phyloP scores from a whole-genome alignment of 805 yeast species.

The Kluyveromyces wickerhamii region DNA sequence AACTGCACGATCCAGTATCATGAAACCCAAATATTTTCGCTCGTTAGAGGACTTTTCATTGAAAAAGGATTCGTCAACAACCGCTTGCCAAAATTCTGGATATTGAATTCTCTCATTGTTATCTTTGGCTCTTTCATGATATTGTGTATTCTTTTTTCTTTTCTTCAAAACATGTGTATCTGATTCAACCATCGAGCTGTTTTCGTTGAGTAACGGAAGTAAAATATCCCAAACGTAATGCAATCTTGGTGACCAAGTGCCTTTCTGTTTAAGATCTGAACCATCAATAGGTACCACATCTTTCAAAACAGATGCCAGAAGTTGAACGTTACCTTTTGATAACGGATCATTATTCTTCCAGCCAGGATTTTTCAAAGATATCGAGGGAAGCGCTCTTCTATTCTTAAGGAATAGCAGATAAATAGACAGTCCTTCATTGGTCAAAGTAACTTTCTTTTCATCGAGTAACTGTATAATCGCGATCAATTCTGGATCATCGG shows the following conservation, averaged over 20 bases:
- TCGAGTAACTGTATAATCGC: constrained; percentile 38
- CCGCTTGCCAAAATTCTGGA: constrained; percentile 69
- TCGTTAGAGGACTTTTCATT: constrained; percentile 72
- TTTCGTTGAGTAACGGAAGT: constrained; percentile 34
- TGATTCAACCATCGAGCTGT: constrained; percentile 12
- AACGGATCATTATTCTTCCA: constrained; percentile 78
- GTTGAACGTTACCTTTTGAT: constrained; percentile 54
- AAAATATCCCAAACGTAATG: constrained; percentile 72
- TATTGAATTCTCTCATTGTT: constrained; percentile 31
- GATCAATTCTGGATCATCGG: constrained; percentile 12
- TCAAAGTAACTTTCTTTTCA: constrained; percentile 46
- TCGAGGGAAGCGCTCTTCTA: background rate
- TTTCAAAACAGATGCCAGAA: constrained; percentile 54
- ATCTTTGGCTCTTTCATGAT: constrained; percentile 17
- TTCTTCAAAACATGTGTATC: constrained; percentile 31
- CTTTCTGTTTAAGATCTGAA: constrained; percentile 35
- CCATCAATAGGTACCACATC: constrained; percentile 33
- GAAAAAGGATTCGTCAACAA: constrained; percentile 75
- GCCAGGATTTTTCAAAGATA: constrained; percentile 17
- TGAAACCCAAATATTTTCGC: constrained; percentile 80
- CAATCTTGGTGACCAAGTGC: constrained; percentile 68
- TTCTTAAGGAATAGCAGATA: constrained; percentile 34
- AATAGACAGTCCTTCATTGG: constrained; percentile 76
- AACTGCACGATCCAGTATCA: constrained; percentile 50
- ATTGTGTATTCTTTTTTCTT: constrained; percentile 28